Conservation (phyloP, 352 stramenopile species). For the Globisporangium rhizosaccharum region DNA sequence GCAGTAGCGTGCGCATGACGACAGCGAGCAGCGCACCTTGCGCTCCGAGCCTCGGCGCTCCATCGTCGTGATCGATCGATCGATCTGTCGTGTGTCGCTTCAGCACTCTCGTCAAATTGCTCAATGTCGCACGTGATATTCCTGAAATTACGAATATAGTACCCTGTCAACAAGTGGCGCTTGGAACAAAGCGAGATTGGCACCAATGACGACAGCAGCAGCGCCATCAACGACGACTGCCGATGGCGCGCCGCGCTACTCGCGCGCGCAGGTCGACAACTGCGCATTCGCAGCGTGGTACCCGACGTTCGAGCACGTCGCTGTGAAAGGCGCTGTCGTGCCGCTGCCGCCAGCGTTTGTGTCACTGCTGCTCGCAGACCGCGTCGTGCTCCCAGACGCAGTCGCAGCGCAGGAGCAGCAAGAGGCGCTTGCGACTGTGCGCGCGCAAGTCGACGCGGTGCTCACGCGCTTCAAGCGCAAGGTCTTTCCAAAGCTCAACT, state of each 20-base stretch:
- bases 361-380: slow-evolving; percentile 57
- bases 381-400: slow-evolving; percentile 44
- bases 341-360: slow-evolving; percentile 50
- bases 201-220: neutral
- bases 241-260: slow-evolving; percentile 34
- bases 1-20: too few species aligned
- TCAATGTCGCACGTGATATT: neutral
- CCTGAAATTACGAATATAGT: neutral
- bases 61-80: neutral
- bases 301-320: slow-evolving; percentile 41
- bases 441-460: slow-evolving; percentile 54
- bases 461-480: slow-evolving; percentile 61
- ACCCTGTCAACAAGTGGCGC: neutral
- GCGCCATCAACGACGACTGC: neutral
- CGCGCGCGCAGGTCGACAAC: slow-evolving; percentile 68
- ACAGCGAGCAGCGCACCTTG: slow-evolving; percentile 3
- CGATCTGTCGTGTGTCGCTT: slow-evolving; percentile 1
- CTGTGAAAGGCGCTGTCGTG: slow-evolving; percentile 60
- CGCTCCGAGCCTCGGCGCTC: slow-evolving; percentile 13
- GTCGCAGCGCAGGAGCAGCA: slow-evolving; percentile 19
- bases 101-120: neutral
- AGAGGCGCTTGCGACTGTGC: slow-evolving; percentile 34
- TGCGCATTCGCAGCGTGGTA: slow-evolving; percentile 79
- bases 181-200: neutral
- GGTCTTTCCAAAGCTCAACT: slow-evolving; percentile 92